These are phyloP conservation scores for Danielia oregonensis DNA, from an alignment of 805 yeast species.

Conservation along the genomic window DNA sequence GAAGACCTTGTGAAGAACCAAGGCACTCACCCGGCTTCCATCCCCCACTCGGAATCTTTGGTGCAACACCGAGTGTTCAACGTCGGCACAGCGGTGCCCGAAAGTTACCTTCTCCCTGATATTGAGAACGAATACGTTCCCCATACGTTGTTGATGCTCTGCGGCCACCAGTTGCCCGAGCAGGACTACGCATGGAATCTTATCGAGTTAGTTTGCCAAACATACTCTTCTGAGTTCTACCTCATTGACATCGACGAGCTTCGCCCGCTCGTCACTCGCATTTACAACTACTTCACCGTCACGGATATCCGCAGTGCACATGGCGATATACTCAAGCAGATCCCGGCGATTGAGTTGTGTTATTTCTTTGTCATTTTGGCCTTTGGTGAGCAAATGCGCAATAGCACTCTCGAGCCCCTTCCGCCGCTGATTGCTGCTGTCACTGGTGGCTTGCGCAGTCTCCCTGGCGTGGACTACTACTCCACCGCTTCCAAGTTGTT, in stretches of 20 bases:
- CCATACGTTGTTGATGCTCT: slow-evolving; percentile 18
- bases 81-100: slow-evolving; percentile 11
- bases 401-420: slow-evolving; percentile 7
- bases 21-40: slow-evolving; percentile 4
- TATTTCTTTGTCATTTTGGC: slow-evolving; percentile 33
- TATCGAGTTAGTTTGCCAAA: slow-evolving; percentile 23
- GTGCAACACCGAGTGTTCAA: slow-evolving; percentile 4
- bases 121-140: slow-evolving; percentile 25
- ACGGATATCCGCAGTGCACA: not conserved
- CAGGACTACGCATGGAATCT: slow-evolving; percentile 19
- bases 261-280: slow-evolving; percentile 10
- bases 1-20: slow-evolving; percentile 19
- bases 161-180: slow-evolving; percentile 23
- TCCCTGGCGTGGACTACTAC: slow-evolving; percentile 35
- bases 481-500: slow-evolving; percentile 30
- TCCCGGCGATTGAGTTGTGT: slow-evolving; percentile 19
- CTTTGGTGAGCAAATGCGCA: slow-evolving; percentile 34
- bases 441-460: slow-evolving; percentile 6
- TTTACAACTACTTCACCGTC: slow-evolving; percentile 11
- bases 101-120: slow-evolving; percentile 24
- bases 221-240: slow-evolving; percentile 35
- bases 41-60: slow-evolving; percentile 4
- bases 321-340: slow-evolving; percentile 1
- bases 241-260: slow-evolving; percentile 25
- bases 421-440: slow-evolving; percentile 7